phyloP scores from a whole-genome alignment of 2,329 filamentous ascomycete genomes.

The Didymella glomerata region DNA sequence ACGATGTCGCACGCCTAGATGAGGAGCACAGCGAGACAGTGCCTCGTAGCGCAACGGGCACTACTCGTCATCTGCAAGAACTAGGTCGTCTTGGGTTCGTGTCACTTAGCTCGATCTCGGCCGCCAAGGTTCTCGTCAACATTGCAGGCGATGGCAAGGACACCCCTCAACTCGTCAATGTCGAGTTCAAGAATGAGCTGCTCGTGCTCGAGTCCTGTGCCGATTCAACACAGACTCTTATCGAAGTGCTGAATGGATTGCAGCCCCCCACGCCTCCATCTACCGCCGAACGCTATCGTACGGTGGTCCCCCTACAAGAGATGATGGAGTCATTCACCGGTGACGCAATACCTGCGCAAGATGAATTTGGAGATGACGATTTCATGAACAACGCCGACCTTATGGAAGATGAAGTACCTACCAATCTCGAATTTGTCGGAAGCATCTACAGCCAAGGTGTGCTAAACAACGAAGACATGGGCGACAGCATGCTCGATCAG shows the following conservation, averaged over 20 bases:
- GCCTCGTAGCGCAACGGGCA: slow-evolving; percentile 16
- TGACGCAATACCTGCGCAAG: slow-evolving; percentile 74
- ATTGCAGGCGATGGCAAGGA: slow-evolving; percentile 65
- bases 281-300: slow-evolving; percentile 84
- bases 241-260: slow-evolving; percentile 79
- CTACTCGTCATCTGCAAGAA: slow-evolving; percentile 57
- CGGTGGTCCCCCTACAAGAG: slow-evolving; percentile 84
- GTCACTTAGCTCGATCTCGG: slow-evolving; percentile 85
- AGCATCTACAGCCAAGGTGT: slow-evolving; percentile 62
- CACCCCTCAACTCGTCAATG: slow-evolving; percentile 72
- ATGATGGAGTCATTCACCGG: slow-evolving; percentile 90
- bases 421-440: slow-evolving; percentile 59
- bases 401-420: slow-evolving; percentile 53
- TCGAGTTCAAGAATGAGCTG: slow-evolving; percentile 85
- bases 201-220: slow-evolving; percentile 94
- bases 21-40: slow-evolving; percentile 26
- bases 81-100: slow-evolving; percentile 77
- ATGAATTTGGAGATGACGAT: slow-evolving; percentile 62
- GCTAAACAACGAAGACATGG: slow-evolving; percentile 53
- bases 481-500: slow-evolving; percentile 53
- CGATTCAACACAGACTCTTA: slow-evolving; percentile 93
- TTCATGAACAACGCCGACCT: slow-evolving; percentile 52
- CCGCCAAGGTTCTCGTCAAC: slow-evolving; percentile 74
- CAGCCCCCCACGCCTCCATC: slow-evolving; percentile 84
- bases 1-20: slow-evolving; percentile 68